These are phyloP conservation scores for Oryza punctata DNA, from an alignment of 176 grass and related monocot species.

Conservation along the genomic window DNA sequence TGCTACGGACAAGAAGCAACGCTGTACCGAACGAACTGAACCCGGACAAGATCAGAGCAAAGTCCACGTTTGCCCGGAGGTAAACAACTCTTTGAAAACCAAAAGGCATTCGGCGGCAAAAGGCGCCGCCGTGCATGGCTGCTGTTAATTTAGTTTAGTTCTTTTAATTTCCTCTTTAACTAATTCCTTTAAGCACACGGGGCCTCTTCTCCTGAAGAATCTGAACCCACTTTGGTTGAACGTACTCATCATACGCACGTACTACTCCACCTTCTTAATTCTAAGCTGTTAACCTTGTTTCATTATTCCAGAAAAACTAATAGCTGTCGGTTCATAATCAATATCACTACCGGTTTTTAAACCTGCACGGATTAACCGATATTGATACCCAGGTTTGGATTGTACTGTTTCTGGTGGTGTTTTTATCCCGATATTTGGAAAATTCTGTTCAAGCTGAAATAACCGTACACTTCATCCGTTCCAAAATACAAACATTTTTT, in stretches of 20 bases:
- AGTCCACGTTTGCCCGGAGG: constrained; percentile 22
- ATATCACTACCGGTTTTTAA: too few species aligned
- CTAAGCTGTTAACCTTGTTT: neutral
- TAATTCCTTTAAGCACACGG: neutral
- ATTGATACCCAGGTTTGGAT: too few species aligned
- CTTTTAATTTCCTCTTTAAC: neutral
- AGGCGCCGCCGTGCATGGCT: constrained; percentile 22
- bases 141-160: neutral
- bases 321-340: too few species aligned
- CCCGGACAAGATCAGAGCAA: neutral
- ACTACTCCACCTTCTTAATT: constrained; percentile 19
- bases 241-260: neutral
- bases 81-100: constrained; percentile 24
- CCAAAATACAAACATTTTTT: too few species aligned
- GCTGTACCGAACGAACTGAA: constrained; percentile 38
- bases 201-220: neutral
- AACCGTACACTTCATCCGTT: too few species aligned
- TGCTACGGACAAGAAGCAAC: constrained; percentile 30
- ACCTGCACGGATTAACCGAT: too few species aligned
- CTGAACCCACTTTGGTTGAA: constrained; percentile 24
- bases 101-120: constrained; percentile 46
- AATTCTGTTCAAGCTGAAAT: neutral
- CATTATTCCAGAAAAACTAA: too few species aligned
- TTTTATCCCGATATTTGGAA: neutral
- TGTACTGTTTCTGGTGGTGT: too few species aligned